A percentile compares a stretch with the other conserved stretches of the same genome.
Conservation (phyloP, 345 rosid species). For the Acer negundo region DNA sequence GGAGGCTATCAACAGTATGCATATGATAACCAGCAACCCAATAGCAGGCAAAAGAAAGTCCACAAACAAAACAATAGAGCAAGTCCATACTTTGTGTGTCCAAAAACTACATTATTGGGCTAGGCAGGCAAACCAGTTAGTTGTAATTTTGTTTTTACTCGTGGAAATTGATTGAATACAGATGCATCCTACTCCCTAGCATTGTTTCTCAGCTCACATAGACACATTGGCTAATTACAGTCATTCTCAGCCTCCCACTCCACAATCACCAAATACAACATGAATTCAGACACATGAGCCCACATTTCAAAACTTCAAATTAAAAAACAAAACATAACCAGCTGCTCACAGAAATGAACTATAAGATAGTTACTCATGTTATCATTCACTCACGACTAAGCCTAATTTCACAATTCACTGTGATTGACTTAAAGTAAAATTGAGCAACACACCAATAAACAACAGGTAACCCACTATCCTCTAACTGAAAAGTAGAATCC, state of each 20-base stretch:
- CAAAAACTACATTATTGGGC: neutral
- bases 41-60: neutral
- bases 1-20: constrained; percentile 3
- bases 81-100: neutral
- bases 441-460: neutral
- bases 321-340: neutral
- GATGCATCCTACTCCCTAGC: neutral
- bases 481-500: neutral
- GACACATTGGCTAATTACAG: neutral
- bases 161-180: neutral
- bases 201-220: neutral
- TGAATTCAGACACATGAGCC: neutral
- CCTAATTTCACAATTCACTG: neutral
- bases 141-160: neutral
- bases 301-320: neutral
- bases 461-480: neutral
- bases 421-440: neutral
- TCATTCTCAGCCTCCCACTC: neutral
- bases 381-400: neutral
- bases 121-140: neutral
- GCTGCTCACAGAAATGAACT: neutral
- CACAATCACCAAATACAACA: neutral
- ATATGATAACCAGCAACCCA: neutral
- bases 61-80: neutral
- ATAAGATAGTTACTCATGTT: neutral